Evolutionary conservation across 1,139 yeast genomes (phyloP).

Genomic region (Yamadazyma dushanensis): DNA sequence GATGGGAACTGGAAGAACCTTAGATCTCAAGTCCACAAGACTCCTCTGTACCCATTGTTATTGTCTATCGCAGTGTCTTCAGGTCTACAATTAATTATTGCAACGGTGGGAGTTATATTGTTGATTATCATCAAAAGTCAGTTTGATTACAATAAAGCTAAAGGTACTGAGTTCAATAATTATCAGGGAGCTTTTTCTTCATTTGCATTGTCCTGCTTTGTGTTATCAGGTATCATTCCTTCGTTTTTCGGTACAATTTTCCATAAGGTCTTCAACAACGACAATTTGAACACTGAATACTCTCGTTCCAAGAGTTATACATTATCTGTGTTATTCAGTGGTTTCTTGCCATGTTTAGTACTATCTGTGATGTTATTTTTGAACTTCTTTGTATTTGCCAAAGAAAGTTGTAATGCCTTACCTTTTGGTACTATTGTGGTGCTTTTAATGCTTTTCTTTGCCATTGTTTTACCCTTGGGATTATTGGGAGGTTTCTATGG

Average conservation of each 20-base stretch:
- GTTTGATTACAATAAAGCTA: constrained; percentile 23
- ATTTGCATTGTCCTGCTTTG: constrained; percentile 58
- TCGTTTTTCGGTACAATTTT: constrained; percentile 70
- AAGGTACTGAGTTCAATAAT: constrained; percentile 41
- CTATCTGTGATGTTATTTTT: constrained; percentile 54
- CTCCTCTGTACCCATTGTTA: constrained; percentile 47
- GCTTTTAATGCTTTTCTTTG: constrained; percentile 55
- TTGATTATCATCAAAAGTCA: constrained; percentile 54
- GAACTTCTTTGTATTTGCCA: constrained; percentile 74
- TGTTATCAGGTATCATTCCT: constrained; percentile 70
- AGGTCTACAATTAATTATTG: constrained; percentile 71
- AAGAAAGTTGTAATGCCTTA: constrained; percentile 72
- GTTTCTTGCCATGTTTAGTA: constrained; percentile 59
- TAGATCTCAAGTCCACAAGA: constrained; percentile 52
- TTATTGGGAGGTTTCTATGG: constrained; percentile 70
- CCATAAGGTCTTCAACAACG: constrained; percentile 52
- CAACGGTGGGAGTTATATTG: constrained; percentile 59
- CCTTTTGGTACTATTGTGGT: constrained; percentile 75
- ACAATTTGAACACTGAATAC: constrained; percentile 28
- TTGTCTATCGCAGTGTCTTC: constrained; percentile 65
- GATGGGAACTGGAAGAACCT: constrained; percentile 51
- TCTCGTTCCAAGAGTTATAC: constrained; percentile 14
- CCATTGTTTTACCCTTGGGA: constrained; percentile 73
- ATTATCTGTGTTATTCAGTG: constrained; percentile 57
- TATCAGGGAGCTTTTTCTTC: constrained; percentile 64